phyloP scores from a whole-genome alignment of 2,329 filamentous ascomycete species.

The Pyricularia sp. region DNA sequence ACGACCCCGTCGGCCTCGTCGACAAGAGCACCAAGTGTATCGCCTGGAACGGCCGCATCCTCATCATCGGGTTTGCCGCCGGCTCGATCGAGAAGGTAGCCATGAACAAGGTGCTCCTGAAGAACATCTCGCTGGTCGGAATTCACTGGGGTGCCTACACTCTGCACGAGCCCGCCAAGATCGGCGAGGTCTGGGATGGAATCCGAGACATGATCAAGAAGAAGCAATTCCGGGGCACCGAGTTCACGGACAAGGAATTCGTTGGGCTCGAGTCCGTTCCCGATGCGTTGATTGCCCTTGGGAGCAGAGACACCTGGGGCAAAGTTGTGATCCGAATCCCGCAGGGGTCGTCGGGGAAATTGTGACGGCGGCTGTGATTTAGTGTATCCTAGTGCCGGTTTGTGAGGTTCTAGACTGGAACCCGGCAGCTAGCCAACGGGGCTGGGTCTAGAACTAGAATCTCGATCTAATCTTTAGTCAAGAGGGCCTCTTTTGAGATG shows the following conservation, averaged over 20 bases:
- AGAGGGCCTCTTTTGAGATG: background rate
- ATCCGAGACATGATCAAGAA: slow-evolving; percentile 68
- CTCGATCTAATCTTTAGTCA: background rate
- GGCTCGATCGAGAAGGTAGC: slow-evolving; percentile 85
- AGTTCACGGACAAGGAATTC: slow-evolving; percentile 74
- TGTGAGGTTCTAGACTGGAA: background rate
- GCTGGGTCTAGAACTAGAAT: background rate
- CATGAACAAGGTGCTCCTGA: slow-evolving; percentile 84
- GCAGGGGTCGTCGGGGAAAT: slow-evolving; percentile 50
- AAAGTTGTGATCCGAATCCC: slow-evolving; percentile 89
- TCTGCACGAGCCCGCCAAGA: slow-evolving; percentile 59
- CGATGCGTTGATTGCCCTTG: slow-evolving; percentile 66
- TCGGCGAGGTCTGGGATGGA: slow-evolving; percentile 70
- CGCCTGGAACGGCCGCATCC: slow-evolving; percentile 81
- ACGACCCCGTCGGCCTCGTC: slow-evolving; percentile 86
- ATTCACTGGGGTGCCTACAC: slow-evolving; percentile 88
- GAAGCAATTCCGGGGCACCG: slow-evolving; percentile 73
- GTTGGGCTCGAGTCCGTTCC: slow-evolving; percentile 73
- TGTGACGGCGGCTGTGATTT: slow-evolving; percentile 24
- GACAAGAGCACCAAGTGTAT: slow-evolving; percentile 84
- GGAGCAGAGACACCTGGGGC: slow-evolving; percentile 80
- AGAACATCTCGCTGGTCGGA: slow-evolving; percentile 86
- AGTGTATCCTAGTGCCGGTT: background rate
- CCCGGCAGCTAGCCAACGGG: background rate
- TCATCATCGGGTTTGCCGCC: slow-evolving; percentile 84